These are phyloP conservation scores for Exserohilum rostratum DNA, from an alignment of 2,329 filamentous ascomycete species.

Conservation along the genomic window DNA sequence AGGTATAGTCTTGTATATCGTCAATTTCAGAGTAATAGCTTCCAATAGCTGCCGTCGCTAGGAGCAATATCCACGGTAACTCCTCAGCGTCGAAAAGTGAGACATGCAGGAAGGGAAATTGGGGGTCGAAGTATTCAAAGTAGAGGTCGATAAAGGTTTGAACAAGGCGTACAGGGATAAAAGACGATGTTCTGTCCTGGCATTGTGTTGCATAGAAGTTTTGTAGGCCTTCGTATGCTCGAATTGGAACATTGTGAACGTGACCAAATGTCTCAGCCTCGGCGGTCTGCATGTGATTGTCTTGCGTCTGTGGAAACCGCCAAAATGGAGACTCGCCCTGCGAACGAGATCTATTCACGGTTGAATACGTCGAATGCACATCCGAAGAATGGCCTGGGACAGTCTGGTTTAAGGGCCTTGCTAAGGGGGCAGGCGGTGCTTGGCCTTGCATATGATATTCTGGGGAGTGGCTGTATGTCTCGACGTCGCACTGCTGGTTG, in stretches of 20 bases:
- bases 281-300: background rate
- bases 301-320: background rate
- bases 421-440: background rate
- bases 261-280: background rate
- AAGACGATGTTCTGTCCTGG: background rate
- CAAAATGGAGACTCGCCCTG: background rate
- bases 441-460: background rate
- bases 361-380: background rate
- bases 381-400: background rate
- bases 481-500: background rate
- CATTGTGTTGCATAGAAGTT: background rate
- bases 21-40: conserved; percentile 3
- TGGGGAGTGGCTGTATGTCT: background rate
- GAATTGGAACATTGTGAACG: background rate
- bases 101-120: conserved; percentile 1
- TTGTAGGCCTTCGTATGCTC: background rate
- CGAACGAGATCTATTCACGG: background rate
- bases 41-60: conserved; percentile 1
- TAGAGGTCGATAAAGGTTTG: conserved; percentile 4
- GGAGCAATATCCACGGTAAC: background rate
- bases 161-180: background rate
- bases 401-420: background rate
- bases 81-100: background rate
- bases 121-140: conserved; percentile 6
- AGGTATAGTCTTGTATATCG: background rate